These are phyloP conservation scores for Tetrapisispora phaffii DNA, from an alignment of 805 yeast genomes.

Conservation along the genomic window DNA sequence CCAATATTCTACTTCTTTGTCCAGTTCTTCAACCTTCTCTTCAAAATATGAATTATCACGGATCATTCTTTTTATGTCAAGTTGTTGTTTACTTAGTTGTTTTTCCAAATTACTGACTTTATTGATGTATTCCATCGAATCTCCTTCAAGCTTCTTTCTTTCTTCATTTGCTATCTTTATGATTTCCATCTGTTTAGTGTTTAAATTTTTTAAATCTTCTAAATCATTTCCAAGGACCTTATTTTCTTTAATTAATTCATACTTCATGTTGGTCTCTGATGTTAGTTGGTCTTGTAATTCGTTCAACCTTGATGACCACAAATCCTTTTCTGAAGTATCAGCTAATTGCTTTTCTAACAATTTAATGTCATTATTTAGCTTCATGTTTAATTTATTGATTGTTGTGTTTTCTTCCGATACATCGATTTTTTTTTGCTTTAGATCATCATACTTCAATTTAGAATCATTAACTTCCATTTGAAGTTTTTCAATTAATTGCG, in stretches of 20 bases:
- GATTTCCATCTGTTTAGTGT: constrained; percentile 41
- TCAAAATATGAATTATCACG: constrained; percentile 49
- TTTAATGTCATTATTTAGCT: constrained; percentile 38
- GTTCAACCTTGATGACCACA: constrained; percentile 49
- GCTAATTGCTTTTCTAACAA: constrained; percentile 40
- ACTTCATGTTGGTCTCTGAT: constrained; percentile 36
- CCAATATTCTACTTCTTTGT: constrained; percentile 51
- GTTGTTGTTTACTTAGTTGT: constrained; percentile 36
- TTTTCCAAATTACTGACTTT: constrained; percentile 36
- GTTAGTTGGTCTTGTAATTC: constrained; percentile 44
- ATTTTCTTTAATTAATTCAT: constrained; percentile 43
- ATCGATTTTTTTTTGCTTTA: constrained; percentile 46
- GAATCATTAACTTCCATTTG: constrained; percentile 24
- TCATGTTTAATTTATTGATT: constrained; percentile 44
- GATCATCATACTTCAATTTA: constrained; percentile 30
- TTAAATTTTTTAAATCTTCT: constrained; percentile 43
- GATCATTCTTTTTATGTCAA: constrained; percentile 38
- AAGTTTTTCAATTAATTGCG: constrained; percentile 31
- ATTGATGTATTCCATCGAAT: constrained; percentile 37
- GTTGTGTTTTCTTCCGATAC: constrained; percentile 60
- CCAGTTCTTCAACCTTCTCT: constrained; percentile 42
- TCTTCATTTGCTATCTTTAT: constrained; percentile 49
- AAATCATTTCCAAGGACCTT: constrained; percentile 43
- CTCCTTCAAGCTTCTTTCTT: constrained; percentile 44
- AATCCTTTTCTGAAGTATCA: constrained; percentile 42